Evolutionary conservation across 371 early-diverging fungal genomes (phyloP).

Genomic region (Mucor irregularis): DNA sequence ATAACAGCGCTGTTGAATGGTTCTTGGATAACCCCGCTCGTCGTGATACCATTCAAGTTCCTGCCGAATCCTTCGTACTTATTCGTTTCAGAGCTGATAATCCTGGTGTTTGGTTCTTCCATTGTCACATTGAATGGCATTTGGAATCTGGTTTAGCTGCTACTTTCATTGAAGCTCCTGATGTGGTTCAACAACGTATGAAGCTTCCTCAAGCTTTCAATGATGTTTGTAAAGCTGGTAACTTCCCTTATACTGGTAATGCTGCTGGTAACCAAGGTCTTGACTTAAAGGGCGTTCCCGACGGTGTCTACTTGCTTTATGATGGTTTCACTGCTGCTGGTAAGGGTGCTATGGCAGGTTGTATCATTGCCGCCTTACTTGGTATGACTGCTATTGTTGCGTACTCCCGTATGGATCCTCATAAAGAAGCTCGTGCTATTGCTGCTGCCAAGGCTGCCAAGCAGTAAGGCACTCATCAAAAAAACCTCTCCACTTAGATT

Average conservation of each 20-base stretch:
- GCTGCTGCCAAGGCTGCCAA: constrained; percentile 14
- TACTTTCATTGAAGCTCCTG: constrained; percentile 72
- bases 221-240: constrained; percentile 56
- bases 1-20: constrained; percentile 32
- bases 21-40: constrained; percentile 59
- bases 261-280: constrained; percentile 68
- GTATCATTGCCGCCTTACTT: constrained; percentile 64
- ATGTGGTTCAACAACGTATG: constrained; percentile 44
- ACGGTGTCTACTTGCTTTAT: constrained; percentile 52
- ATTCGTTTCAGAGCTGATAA: constrained; percentile 68
- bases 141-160: constrained; percentile 60
- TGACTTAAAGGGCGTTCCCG: constrained; percentile 55
- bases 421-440: constrained; percentile 26
- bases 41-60: constrained; percentile 58
- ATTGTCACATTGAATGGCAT: constrained; percentile 88
- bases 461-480: not conserved
- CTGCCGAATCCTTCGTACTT: constrained; percentile 45
- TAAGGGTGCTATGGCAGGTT: constrained; percentile 66
- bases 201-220: constrained; percentile 42
- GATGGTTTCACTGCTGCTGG: constrained; percentile 64
- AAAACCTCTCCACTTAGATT: not conserved
- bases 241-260: constrained; percentile 51
- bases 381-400: constrained; percentile 74
- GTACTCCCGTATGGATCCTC: constrained; percentile 49
- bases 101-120: constrained; percentile 55